These are phyloP conservation scores for Grifola frondosa DNA, from an alignment of 1,284 basidiomycete genomes.

Conservation along the genomic window DNA sequence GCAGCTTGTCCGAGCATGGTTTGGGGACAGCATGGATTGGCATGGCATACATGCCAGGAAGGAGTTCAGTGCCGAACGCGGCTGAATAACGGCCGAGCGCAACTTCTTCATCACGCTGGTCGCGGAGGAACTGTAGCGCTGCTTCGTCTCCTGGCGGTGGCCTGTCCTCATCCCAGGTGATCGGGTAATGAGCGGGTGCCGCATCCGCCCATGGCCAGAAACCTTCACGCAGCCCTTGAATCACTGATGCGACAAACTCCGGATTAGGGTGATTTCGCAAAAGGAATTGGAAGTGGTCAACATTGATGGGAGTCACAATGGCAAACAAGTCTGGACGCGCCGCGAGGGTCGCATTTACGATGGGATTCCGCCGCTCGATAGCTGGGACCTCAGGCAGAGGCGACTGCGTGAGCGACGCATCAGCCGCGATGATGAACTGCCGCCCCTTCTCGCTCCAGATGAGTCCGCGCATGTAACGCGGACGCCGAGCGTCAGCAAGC, in stretches of 20 bases:
- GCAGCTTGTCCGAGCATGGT: not conserved
- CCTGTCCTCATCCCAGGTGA: constrained; percentile 20
- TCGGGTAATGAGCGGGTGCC: constrained; percentile 14
- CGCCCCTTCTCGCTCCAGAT: not conserved
- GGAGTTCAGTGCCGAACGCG: not conserved
- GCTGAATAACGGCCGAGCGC: not conserved
- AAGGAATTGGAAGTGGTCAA: constrained; percentile 29
- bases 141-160: not conserved
- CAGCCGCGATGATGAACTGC: not conserved
- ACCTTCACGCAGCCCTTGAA: constrained; percentile 32
- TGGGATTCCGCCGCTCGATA: constrained; percentile 1
- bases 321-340: constrained; percentile 31
- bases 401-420: not conserved
- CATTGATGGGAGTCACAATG: constrained; percentile 36
- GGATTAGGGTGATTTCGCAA: constrained; percentile 37
- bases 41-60: not conserved
- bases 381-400: constrained; percentile 12
- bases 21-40: not conserved
- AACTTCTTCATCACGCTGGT: not conserved
- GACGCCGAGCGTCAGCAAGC: not conserved
- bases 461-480: not conserved
- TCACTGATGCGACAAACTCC: constrained; percentile 35
- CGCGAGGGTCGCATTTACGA: constrained; percentile 2
- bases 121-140: not conserved
- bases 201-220: constrained; percentile 42